Evolutionary conservation across 2,329 filamentous ascomycete genomes (phyloP), one percentile per base, ranked within the genome.

Genomic region (Fusarium oligoseptatum): DNA sequence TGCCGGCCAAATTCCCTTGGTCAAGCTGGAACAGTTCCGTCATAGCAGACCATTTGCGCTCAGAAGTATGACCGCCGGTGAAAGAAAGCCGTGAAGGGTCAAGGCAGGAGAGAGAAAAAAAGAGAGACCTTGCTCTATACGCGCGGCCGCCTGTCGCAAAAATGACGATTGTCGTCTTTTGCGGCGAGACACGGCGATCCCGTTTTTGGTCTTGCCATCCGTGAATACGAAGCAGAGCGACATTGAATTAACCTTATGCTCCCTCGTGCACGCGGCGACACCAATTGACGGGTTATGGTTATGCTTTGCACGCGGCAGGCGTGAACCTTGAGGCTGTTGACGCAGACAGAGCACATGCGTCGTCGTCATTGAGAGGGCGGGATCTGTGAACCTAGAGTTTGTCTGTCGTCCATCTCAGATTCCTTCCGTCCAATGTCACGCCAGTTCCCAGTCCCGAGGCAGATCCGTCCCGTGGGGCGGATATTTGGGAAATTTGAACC

Each of bases 151-250:
- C 50, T 55, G 68, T 70, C 66, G 68, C 60, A 58, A 50, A 58
- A 63, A 67, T 65, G 61, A 64, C 67, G 61, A 73, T 58, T 62
- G 70, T 71, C 65, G 60, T 29, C 32, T 68, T n/a, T 29, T 43
- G 72, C 72, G 48, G 10, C 68, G 72, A 77, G 71, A 76, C 74
- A 77, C 67, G 74, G 68, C 67, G 60, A 69, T 66, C 67, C 67
- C 65, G 66, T 67, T 71, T 71, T 65, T 64, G 62, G 60, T 43
- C 56, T 69, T 72, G 60, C 50, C 60, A 67, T 70, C 66, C 61
- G 20, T 60, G 66, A 56, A 68, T 55, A 55, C 48, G 48, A 55
- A 55, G 17, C 48, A 55, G 48, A 72, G 70, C 39, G 50, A 58
- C 45, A 22, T 62, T 63, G 45, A 72, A 75, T 74, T 70, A 75